Percentiles rank a stretch among this genome's conserved stretches.
Evolutionary conservation across 306 rosid genomes (phyloP).

Genomic region (Glycine latifolia): DNA sequence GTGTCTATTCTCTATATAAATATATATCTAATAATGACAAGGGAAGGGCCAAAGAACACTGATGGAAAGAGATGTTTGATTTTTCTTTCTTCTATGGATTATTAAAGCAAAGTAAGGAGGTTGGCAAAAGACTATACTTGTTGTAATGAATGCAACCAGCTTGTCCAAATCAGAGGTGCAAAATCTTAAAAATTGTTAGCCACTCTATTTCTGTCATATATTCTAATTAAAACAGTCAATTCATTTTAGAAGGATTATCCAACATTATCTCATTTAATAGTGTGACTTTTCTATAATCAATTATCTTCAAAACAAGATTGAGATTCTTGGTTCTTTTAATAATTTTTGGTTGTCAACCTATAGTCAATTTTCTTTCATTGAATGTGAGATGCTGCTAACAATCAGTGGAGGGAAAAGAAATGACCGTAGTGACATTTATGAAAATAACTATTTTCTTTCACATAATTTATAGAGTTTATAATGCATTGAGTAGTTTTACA

Average conservation of each 20-base stretch:
- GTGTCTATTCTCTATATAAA: neutral
- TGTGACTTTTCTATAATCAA: too few species aligned
- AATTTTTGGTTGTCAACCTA: too few species aligned
- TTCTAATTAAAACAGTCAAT: neutral
- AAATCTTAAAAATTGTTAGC: constrained; percentile 6
- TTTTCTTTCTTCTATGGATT: constrained; percentile 7
- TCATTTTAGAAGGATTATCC: neutral
- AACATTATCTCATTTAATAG: too few species aligned
- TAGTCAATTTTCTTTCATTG: too few species aligned
- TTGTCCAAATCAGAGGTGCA: constrained; percentile 1
- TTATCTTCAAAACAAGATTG: too few species aligned
- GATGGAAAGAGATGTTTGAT: neutral
- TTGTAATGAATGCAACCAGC: neutral
- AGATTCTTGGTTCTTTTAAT: too few species aligned
- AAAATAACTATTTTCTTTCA: too few species aligned
- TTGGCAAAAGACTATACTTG: neutral
- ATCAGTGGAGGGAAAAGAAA: too few species aligned
- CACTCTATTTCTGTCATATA: neutral
- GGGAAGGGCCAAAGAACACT: neutral
- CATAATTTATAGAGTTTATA: too few species aligned
- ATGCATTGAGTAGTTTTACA: too few species aligned
- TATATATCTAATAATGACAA: neutral
- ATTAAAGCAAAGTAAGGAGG: neutral
- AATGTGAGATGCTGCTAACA: too few species aligned
- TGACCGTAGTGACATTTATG: too few species aligned